Percentiles rank a stretch among this genome's conserved stretches.
Conservation (phyloP, 1,139 yeast genomes). For the Lodderomyces elongisporus region DNA sequence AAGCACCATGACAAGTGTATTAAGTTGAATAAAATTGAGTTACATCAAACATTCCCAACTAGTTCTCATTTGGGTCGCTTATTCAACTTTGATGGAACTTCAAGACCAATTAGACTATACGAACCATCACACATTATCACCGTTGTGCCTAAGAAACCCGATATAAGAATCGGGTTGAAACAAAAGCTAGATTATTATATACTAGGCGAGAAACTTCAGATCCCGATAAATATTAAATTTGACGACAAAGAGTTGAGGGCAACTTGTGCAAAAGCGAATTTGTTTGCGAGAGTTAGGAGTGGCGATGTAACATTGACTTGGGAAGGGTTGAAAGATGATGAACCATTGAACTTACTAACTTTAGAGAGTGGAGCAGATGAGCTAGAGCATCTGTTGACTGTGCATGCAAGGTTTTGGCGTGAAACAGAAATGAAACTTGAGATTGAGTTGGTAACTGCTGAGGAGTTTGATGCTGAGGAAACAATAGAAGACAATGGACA, state of each 20-base stretch:
- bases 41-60: slow-evolving; percentile 7
- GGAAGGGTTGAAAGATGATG: slow-evolving; percentile 41
- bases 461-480: slow-evolving; percentile 14
- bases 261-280: slow-evolving; percentile 4
- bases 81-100: slow-evolving; percentile 1
- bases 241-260: slow-evolving; percentile 12
- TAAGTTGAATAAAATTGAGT: slow-evolving; percentile 13
- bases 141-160: slow-evolving; percentile 22
- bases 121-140: slow-evolving; percentile 11
- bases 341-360: slow-evolving; percentile 23
- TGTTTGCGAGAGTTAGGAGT: slow-evolving; percentile 9
- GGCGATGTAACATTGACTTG: slow-evolving; percentile 26
- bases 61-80: background rate
- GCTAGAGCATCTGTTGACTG: slow-evolving; percentile 11
- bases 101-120: slow-evolving; percentile 4
- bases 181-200: slow-evolving; percentile 8
- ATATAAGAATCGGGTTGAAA: slow-evolving; percentile 12
- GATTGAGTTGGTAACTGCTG: slow-evolving; percentile 15
- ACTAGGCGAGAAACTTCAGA: slow-evolving; percentile 22
- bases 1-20: slow-evolving; percentile 5
- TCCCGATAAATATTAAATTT: slow-evolving; percentile 18
- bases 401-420: slow-evolving; percentile 9
- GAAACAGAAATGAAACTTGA: slow-evolving; percentile 1
- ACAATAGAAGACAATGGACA: background rate
- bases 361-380: slow-evolving; percentile 1